Evolutionary conservation across 768 basidiomycete genomes (phyloP).

Genomic region (Lactarius vividus): DNA sequence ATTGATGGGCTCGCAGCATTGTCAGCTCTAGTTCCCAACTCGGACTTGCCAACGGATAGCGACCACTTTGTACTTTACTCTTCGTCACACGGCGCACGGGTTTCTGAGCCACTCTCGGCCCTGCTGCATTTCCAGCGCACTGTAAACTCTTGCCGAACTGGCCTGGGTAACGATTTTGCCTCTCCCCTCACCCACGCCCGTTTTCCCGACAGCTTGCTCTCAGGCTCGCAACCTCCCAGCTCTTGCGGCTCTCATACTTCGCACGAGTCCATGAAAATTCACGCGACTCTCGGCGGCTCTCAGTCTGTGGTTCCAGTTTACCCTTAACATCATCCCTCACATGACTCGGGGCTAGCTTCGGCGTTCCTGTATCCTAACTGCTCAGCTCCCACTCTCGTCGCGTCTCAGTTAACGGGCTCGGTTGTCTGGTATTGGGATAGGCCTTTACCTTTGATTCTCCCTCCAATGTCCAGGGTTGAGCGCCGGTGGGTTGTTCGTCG

Average conservation of each 20-base stretch:
- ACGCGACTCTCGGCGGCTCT: not conserved
- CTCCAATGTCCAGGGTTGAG: no score
- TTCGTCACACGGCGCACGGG: not conserved
- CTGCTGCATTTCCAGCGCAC: not conserved
- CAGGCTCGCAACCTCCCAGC: not conserved
- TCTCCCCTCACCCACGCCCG: not conserved
- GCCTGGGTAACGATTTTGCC: not conserved
- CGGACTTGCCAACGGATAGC: not conserved
- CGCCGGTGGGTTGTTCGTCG: no score
- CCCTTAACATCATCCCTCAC: not conserved
- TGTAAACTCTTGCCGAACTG: not conserved
- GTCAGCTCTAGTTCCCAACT: not conserved
- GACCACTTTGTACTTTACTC: not conserved
- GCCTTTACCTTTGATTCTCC: no score
- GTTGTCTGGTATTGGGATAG: no score
- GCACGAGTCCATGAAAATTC: not conserved
- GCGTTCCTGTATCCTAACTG: not conserved
- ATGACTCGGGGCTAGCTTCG: not conserved
- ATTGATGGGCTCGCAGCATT: slow-evolving; percentile 7
- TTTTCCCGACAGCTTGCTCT: not conserved
- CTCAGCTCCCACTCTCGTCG: not conserved
- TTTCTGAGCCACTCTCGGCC: not conserved
- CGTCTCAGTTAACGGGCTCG: not conserved
- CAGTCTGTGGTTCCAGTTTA: not conserved
- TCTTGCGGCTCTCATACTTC: not conserved